Conservation (phyloP, 2,329 filamentous ascomycete genomes). For the Colletotrichum orchidophilum region DNA sequence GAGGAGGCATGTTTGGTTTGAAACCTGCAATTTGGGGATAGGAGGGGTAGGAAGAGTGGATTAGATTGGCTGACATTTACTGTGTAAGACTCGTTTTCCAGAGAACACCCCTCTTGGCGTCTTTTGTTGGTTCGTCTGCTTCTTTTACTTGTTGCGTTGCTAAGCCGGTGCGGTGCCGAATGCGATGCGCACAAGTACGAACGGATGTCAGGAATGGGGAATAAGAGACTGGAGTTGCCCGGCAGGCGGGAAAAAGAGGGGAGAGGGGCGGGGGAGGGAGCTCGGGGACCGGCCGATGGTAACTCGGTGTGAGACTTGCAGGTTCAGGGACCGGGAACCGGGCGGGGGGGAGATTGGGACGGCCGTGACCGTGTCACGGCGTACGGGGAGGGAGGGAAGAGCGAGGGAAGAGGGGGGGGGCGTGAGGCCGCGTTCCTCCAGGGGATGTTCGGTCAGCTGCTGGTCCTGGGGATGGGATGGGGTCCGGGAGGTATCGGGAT, state of each 20-base stretch:
- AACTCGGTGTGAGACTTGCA: constrained; percentile 12
- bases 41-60: neutral
- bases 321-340: neutral
- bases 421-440: neutral
- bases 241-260: neutral
- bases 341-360: neutral
- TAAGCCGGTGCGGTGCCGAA: neutral
- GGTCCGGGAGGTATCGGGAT: neutral
- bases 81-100: neutral
- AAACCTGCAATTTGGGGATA: neutral
- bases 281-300: neutral
- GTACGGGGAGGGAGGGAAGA: neutral
- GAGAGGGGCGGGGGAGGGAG: neutral
- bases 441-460: neutral
- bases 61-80: neutral
- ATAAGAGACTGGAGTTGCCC: neutral
- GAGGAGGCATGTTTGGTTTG: neutral
- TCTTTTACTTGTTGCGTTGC: no score
- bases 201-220: neutral
- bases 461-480: neutral
- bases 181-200: neutral
- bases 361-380: neutral
- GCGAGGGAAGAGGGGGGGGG: neutral
- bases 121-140: no score
- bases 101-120: neutral